These are phyloP conservation scores for Buddleja alternifolia DNA, from an alignment of 257 asterid genomes.

Conservation along the genomic window DNA sequence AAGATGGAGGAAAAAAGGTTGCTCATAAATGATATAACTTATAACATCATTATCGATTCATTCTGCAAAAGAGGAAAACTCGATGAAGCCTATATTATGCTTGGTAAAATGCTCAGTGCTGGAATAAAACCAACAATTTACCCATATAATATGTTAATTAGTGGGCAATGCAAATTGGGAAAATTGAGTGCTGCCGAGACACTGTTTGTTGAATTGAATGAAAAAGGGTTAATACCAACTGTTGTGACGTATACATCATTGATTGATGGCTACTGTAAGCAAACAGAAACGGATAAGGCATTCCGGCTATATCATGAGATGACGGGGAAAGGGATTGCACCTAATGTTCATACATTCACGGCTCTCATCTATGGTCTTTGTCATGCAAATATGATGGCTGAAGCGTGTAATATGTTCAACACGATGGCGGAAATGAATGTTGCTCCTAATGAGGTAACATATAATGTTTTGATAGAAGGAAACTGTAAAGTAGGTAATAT, in stretches of 20 bases:
- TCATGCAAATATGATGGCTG: slow-evolving; percentile 57
- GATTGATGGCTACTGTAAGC: slow-evolving; percentile 81
- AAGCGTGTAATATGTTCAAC: slow-evolving; percentile 59
- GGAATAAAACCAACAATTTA: slow-evolving; percentile 57
- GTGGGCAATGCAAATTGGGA: slow-evolving; percentile 77
- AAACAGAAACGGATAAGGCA: slow-evolving; percentile 64
- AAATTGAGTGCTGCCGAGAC: slow-evolving; percentile 53
- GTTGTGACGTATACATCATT: slow-evolving; percentile 88
- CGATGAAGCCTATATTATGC: slow-evolving; percentile 52
- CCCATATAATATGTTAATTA: slow-evolving; percentile 74
- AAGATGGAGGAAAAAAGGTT: slow-evolving; percentile 66
- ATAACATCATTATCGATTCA: slow-evolving; percentile 60
- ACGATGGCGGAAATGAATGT: slow-evolving; percentile 62
- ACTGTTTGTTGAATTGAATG: slow-evolving; percentile 53
- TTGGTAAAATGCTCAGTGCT: slow-evolving; percentile 54
- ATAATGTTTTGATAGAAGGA: slow-evolving; percentile 85
- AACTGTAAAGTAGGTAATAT: slow-evolving; percentile 60
- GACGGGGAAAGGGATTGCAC: slow-evolving; percentile 76
- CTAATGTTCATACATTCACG: slow-evolving; percentile 73
- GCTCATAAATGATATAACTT: slow-evolving; percentile 62
- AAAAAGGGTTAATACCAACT: slow-evolving; percentile 67
- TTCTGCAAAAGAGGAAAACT: slow-evolving; percentile 70
- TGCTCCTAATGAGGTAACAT: slow-evolving; percentile 73
- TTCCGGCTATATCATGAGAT: slow-evolving; percentile 74
- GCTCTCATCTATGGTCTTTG: slow-evolving; percentile 74